Conservation (phyloP, 2,329 filamentous ascomycete species). For the Penicillium rolfsii region DNA sequence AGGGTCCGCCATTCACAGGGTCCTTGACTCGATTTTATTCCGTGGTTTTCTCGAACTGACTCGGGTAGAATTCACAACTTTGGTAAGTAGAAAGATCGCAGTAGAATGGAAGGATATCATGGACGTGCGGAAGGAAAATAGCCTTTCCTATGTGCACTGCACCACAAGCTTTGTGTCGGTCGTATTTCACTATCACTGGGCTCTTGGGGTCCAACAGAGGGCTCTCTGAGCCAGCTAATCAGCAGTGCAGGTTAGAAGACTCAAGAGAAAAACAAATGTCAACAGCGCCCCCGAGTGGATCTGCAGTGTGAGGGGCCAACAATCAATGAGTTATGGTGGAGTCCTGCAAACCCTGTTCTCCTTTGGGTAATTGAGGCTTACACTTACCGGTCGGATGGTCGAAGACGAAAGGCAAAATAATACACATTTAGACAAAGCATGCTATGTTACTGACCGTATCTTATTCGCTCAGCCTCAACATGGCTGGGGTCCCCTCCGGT, state of each 20-base stretch:
- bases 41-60: not conserved
- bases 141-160: not conserved
- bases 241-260: not conserved
- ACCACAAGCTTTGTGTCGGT: not conserved
- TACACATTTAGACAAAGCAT: not conserved
- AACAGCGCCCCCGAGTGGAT: conserved; percentile 1
- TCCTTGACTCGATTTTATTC: not conserved
- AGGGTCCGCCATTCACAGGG: not conserved
- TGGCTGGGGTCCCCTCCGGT: not conserved
- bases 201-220: not conserved
- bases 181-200: not conserved
- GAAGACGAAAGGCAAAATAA: not conserved
- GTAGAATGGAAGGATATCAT: not conserved
- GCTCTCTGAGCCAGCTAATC: not conserved
- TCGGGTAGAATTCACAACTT: too few species aligned
- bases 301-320: not conserved
- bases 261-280: not conserved
- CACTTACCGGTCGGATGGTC: not conserved
- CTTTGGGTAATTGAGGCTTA: not conserved
- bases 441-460: not conserved
- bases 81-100: too few species aligned
- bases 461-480: not conserved
- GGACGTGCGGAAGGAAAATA: not conserved
- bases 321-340: not conserved
- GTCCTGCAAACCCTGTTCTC: not conserved